Evolutionary conservation across 192 early-diverging fungal species (phyloP).

Genomic region (Rhizophagus sp.): DNA sequence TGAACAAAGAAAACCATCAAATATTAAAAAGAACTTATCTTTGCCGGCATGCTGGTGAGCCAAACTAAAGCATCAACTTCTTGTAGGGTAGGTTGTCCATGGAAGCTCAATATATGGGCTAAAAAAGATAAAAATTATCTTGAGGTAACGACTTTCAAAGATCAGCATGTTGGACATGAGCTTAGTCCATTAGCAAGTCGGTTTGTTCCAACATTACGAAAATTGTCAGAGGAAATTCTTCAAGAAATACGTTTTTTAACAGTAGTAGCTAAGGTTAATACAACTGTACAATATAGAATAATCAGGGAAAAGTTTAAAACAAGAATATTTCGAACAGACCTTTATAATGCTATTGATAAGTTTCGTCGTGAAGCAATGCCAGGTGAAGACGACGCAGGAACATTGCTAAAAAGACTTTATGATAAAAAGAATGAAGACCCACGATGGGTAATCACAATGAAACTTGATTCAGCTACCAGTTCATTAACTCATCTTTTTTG

Average conservation of each 20-base stretch:
- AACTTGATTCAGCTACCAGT: background rate
- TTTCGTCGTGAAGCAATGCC: background rate
- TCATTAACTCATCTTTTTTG: background rate
- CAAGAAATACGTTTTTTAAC: background rate
- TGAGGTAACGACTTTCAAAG: background rate
- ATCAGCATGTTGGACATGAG: background rate
- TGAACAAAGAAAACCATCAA: too few relatives aligned
- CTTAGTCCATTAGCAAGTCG: background rate
- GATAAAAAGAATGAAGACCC: background rate
- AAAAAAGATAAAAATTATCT: background rate
- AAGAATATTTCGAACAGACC: background rate
- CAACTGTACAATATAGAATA: background rate
- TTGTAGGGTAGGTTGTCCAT: background rate
- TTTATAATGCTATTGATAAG: background rate
- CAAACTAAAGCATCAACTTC: too few relatives aligned
- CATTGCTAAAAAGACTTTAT: background rate
- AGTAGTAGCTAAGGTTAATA: background rate
- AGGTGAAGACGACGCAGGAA: too few relatives aligned
- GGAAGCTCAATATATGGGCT: background rate
- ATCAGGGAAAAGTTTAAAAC: background rate
- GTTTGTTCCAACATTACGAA: background rate
- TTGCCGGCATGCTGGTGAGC: background rate
- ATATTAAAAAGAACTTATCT: background rate
- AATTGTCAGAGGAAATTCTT: background rate
- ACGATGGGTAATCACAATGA: background rate